Evolutionary conservation across 306 rosid genomes (phyloP).

Genomic region (Cicer pinnatifidum): DNA sequence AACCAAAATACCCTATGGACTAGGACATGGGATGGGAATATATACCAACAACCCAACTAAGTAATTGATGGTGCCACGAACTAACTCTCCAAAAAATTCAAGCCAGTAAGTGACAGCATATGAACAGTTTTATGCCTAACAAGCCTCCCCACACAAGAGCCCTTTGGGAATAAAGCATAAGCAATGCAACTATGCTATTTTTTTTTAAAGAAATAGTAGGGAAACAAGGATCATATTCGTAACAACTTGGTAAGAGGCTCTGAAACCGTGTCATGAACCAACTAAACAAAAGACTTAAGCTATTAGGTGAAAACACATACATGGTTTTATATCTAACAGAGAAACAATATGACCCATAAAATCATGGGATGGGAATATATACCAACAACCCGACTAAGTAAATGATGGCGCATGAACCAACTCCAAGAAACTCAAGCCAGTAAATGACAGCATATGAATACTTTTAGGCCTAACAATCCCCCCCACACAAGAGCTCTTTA

Average conservation of each 20-base stretch:
- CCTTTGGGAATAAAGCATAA: not conserved
- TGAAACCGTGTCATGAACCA: not conserved
- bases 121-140: slow-evolving; percentile 13
- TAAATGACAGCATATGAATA: slow-evolving; percentile 17
- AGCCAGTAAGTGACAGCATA: not conserved
- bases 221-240: not conserved
- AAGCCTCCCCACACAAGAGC: not conserved
- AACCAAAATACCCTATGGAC: not conserved
- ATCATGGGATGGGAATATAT: slow-evolving; percentile 12
- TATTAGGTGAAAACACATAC: slow-evolving; percentile 11
- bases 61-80: slow-evolving; percentile 6
- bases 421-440: not conserved
- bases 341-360: no score
- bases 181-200: not conserved
- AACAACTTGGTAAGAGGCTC: not conserved
- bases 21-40: slow-evolving; percentile 17
- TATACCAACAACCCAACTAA: slow-evolving; percentile 5
- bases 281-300: not conserved
- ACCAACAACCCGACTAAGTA: slow-evolving; percentile 3
- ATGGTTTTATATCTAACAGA: slow-evolving; percentile 5
- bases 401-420: slow-evolving; percentile 26
- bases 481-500: not conserved
- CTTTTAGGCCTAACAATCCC: not conserved
- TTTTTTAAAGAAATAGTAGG: not conserved
- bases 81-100: slow-evolving; percentile 14